phyloP scores from a whole-genome alignment of 148 eudicot species.

The Chenopodium berlandieri region DNA sequence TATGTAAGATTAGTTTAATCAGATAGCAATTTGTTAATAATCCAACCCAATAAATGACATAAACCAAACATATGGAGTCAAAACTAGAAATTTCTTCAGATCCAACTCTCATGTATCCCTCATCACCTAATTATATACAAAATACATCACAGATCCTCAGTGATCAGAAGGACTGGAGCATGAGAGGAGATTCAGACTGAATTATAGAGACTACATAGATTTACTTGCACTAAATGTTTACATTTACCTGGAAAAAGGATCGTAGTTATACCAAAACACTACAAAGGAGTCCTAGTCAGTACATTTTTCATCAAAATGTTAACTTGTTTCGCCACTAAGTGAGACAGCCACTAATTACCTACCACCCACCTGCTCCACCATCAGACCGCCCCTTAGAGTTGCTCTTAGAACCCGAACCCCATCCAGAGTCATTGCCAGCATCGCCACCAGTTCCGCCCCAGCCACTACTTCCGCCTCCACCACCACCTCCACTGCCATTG shows the following conservation, averaged over 20 bases:
- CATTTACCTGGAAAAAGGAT: neutral
- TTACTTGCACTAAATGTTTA: conserved; percentile 8
- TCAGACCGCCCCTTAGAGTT: conserved; percentile 33
- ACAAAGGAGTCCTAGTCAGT: conserved; percentile 2
- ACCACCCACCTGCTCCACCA: conserved; percentile 29
- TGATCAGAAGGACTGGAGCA: neutral
- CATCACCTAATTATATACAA: neutral
- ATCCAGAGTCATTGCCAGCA: conserved; percentile 25
- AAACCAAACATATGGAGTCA: neutral
- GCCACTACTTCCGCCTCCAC: conserved; percentile 23
- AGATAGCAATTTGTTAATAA: neutral
- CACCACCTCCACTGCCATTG: conserved; percentile 19
- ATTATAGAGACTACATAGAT: neutral
- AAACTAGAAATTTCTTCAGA: neutral
- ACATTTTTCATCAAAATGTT: neutral
- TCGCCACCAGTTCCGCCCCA: conserved; percentile 30
- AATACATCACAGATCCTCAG: too few relatives aligned
- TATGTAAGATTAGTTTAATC: neutral
- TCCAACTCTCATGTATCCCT: neutral
- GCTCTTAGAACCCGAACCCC: conserved; percentile 32
- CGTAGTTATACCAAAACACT: neutral
- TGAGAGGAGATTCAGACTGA: neutral
- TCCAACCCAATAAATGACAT: neutral
- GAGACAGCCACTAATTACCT: neutral
- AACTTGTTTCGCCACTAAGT: neutral